phyloP scores from a whole-genome alignment of 2,329 filamentous ascomycete species.

The Diaporthe citriasiana region DNA sequence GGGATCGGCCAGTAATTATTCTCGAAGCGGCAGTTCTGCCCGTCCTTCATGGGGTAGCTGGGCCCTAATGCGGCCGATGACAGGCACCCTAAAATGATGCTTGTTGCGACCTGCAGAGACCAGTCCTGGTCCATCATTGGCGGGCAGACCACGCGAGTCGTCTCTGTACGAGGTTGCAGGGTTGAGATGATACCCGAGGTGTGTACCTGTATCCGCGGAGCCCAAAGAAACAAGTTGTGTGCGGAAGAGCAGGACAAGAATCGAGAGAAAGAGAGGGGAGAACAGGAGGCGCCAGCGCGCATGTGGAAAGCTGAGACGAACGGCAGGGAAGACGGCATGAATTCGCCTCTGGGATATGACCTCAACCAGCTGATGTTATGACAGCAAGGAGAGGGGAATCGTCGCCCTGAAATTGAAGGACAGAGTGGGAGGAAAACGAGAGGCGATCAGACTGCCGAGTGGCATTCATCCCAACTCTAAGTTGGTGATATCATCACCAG shows the following conservation, averaged over 20 bases:
- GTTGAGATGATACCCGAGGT: neutral
- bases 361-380: conserved; percentile 26
- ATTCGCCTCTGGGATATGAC: conserved; percentile 25
- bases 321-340: conserved; percentile 27
- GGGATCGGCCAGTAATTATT: conserved; percentile 31
- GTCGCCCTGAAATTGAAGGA: neutral
- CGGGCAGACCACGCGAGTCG: conserved; percentile 17
- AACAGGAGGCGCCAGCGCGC: neutral
- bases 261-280: neutral
- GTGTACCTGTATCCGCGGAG: neutral
- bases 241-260: neutral
- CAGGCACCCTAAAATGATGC: conserved; percentile 37
- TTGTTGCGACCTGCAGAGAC: conserved; percentile 23
- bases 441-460: conserved; percentile 30
- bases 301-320: conserved; percentile 23
- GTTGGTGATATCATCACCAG: neutral
- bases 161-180: neutral
- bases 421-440: neutral
- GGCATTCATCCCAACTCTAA: conserved; percentile 18
- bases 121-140: neutral
- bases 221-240: neutral
- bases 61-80: conserved; percentile 22
- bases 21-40: conserved; percentile 28
- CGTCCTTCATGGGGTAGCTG: conserved; percentile 1
- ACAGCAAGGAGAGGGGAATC: neutral